These are phyloP conservation scores for Suhomyces kunorum DNA, from an alignment of 1,139 yeast genomes.

Conservation along the genomic window DNA sequence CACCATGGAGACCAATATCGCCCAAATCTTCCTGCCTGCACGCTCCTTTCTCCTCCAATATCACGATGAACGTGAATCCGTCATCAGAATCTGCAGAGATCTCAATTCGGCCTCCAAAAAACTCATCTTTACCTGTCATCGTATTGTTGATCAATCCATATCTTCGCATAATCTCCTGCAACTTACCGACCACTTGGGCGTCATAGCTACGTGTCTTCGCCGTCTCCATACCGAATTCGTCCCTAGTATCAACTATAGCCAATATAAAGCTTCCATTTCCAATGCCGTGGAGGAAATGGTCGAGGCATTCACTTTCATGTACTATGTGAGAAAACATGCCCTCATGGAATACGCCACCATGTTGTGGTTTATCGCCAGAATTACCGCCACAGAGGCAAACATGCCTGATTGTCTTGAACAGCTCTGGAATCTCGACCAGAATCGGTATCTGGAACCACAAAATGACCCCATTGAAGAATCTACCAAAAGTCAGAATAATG, in stretches of 20 bases:
- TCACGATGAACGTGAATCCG: constrained; percentile 38
- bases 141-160: constrained; percentile 20
- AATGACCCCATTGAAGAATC: neutral
- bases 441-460: neutral
- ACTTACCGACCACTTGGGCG: constrained; percentile 18
- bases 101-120: constrained; percentile 42
- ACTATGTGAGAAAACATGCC: constrained; percentile 22
- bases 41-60: constrained; percentile 14
- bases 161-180: constrained; percentile 15
- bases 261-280: constrained; percentile 26
- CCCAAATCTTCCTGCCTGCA: constrained; percentile 18
- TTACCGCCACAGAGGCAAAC: neutral
- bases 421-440: constrained; percentile 1
- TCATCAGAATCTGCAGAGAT: constrained; percentile 39
- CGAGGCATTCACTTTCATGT: constrained; percentile 40
- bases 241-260: constrained; percentile 17
- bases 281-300: constrained; percentile 39
- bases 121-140: constrained; percentile 39
- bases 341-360: constrained; percentile 23
- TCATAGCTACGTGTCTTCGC: constrained; percentile 17
- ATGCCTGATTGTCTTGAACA: neutral
- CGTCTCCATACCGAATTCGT: constrained; percentile 1
- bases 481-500: too few relatives aligned
- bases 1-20: neutral
- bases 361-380: constrained; percentile 14